These are phyloP conservation scores for Fusarium sp. DNA, from an alignment of 2,329 filamentous ascomycete species.

Conservation along the genomic window DNA sequence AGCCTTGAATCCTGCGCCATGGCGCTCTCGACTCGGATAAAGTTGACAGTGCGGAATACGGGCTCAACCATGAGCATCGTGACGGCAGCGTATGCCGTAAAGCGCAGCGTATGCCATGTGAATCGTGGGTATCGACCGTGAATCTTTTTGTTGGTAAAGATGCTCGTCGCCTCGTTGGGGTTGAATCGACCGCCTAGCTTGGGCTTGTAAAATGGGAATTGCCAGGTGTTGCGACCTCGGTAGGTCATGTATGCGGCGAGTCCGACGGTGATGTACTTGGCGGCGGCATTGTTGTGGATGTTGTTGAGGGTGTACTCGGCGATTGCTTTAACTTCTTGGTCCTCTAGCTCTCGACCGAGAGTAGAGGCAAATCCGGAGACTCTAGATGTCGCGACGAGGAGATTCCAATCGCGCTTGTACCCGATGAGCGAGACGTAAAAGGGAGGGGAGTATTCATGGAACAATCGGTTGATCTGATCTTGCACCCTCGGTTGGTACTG, in stretches of 20 bases:
- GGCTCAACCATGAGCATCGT: conserved; percentile 45
- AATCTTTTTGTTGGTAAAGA: conserved; percentile 44
- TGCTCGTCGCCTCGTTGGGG: conserved; percentile 43
- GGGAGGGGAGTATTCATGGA: conserved; percentile 49
- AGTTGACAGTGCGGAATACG: conserved; percentile 40
- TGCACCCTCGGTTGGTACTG: conserved; percentile 47
- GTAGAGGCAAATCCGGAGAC: conserved; percentile 46
- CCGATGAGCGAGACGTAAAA: conserved; percentile 49
- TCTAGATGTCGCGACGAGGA: conserved; percentile 45
- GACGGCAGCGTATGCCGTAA: conserved; percentile 42
- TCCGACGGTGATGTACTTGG: conserved; percentile 43
- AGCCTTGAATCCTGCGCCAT: conserved; percentile 40
- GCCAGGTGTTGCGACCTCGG: conserved; percentile 44
- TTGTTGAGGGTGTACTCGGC: conserved; percentile 49
- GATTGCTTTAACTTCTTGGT: conserved; percentile 52
- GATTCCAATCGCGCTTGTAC: conserved; percentile 42
- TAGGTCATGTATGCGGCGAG: conserved; percentile 45
- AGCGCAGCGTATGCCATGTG: conserved; percentile 43
- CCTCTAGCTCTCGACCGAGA: conserved; percentile 48
- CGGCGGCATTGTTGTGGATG: conserved; percentile 48
- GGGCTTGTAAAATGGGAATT: conserved; percentile 46
- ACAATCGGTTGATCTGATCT: conserved; percentile 48
- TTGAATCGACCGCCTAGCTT: conserved; percentile 43
- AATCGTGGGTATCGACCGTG: conserved; percentile 38
- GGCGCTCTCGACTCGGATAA: conserved; percentile 35